Conservation (phyloP, 2,329 filamentous ascomycete genomes). For the Epichloe gansuensis region DNA sequence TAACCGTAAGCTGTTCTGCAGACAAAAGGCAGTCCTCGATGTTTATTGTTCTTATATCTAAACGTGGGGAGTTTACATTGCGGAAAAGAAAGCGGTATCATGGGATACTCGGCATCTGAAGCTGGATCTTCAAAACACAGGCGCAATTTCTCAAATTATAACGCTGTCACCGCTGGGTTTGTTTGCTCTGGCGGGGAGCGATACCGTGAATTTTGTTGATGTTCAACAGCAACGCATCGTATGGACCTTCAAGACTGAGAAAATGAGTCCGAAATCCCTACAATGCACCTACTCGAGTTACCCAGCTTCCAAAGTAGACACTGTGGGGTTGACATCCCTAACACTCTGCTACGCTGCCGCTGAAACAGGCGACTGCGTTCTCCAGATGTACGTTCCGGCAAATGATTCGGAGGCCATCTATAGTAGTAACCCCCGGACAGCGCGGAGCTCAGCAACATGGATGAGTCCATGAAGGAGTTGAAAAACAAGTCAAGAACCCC, state of each 20-base stretch:
- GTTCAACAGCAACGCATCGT: constrained; percentile 34
- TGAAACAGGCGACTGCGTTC: constrained; percentile 48
- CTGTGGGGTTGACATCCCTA: constrained; percentile 47
- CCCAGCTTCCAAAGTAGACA: constrained; percentile 35
- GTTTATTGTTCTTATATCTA: constrained; percentile 3
- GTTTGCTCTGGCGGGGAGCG: constrained; percentile 46
- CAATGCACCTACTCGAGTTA: constrained; percentile 42
- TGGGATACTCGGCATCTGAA: constrained; percentile 40
- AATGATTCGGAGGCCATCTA: constrained; percentile 44
- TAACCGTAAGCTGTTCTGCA: neutral
- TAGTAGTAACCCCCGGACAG: constrained; percentile 30
- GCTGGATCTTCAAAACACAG: constrained; percentile 31
- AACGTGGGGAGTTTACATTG: constrained; percentile 2
- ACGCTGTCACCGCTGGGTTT: constrained; percentile 44
- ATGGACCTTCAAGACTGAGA: constrained; percentile 49
- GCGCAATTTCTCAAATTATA: constrained; percentile 41
- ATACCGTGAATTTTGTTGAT: constrained; percentile 46
- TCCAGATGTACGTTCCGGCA: constrained; percentile 50
- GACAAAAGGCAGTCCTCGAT: neutral
- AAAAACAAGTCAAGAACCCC: constrained; percentile 46
- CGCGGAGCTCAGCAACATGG: constrained; percentile 34
- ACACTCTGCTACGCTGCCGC: constrained; percentile 50
- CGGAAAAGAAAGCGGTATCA: constrained; percentile 17
- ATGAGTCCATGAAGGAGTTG: constrained; percentile 38
- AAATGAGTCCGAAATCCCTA: constrained; percentile 46